phyloP scores from a whole-genome alignment of 805 yeast species.

The Candida manassasensis region DNA sequence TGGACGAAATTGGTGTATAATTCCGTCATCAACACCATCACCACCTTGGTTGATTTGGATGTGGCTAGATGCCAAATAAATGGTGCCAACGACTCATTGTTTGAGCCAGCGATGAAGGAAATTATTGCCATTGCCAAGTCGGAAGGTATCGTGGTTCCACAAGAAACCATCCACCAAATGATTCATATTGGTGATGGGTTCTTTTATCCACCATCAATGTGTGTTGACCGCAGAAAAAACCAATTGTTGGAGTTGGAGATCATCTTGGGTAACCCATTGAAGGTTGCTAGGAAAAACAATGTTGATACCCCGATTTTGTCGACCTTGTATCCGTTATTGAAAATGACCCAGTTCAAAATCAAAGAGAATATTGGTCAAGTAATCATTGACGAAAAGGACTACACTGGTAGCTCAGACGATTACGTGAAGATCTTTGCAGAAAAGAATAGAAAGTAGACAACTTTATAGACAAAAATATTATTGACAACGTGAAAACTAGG shows the following conservation, averaged over 20 bases:
- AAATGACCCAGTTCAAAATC: slow-evolving; percentile 55
- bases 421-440: slow-evolving; percentile 8
- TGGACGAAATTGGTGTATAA: slow-evolving; percentile 39
- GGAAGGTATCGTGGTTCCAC: slow-evolving; percentile 56
- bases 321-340: slow-evolving; percentile 54
- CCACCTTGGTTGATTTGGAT: slow-evolving; percentile 31
- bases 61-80: slow-evolving; percentile 32
- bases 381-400: slow-evolving; percentile 9
- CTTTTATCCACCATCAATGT: slow-evolving; percentile 41
- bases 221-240: slow-evolving; percentile 31
- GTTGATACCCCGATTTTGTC: slow-evolving; percentile 54
- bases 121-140: slow-evolving; percentile 61
- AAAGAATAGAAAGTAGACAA: slow-evolving; percentile 4
- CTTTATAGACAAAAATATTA: no score
- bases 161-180: slow-evolving; percentile 44
- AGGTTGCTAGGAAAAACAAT: slow-evolving; percentile 34
- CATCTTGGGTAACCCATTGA: slow-evolving; percentile 36
- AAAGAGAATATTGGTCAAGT: slow-evolving; percentile 50
- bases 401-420: slow-evolving; percentile 8
- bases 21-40: slow-evolving; percentile 30
- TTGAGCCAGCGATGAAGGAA: slow-evolving; percentile 64
- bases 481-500: no score
- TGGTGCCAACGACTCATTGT: slow-evolving; percentile 24
- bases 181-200: slow-evolving; percentile 45
- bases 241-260: slow-evolving; percentile 38